These are phyloP conservation scores for Cladorrhinum sp. DNA, from an alignment of 2,329 filamentous ascomycete genomes.

Conservation along the genomic window DNA sequence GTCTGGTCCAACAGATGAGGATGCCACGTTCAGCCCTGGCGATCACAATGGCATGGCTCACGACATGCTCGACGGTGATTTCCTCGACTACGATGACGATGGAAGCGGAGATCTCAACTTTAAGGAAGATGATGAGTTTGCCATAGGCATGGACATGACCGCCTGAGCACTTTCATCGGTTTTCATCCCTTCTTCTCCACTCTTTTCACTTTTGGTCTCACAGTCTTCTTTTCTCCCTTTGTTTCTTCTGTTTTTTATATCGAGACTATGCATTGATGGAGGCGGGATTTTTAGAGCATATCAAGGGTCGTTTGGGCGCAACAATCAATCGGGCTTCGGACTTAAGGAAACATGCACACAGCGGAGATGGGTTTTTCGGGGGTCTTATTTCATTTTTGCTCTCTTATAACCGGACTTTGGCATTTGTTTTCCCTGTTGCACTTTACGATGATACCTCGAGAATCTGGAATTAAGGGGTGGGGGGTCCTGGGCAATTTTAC, in stretches of 20 bases:
- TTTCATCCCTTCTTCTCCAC: slow-evolving; percentile 18
- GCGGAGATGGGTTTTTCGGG: slow-evolving; percentile 1
- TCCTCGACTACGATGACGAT: slow-evolving; percentile 70
- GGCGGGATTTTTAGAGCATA: slow-evolving; percentile 19
- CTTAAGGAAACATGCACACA: not conserved
- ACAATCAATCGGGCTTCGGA: not conserved
- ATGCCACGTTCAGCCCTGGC: slow-evolving; percentile 52
- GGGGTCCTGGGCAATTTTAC: not conserved
- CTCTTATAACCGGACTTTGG: slow-evolving; percentile 16
- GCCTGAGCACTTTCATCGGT: not conserved
- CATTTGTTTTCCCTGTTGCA: slow-evolving; percentile 2
- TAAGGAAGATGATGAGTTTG: slow-evolving; percentile 93
- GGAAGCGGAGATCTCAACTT: slow-evolving; percentile 72
- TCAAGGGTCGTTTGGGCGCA: slow-evolving; percentile 20
- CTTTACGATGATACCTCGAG: slow-evolving; percentile 23
- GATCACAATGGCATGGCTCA: slow-evolving; percentile 40
- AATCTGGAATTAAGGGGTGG: slow-evolving; percentile 6
- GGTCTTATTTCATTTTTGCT: not conserved
- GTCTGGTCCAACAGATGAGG: slow-evolving; percentile 40
- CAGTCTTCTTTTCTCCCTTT: slow-evolving; percentile 6
- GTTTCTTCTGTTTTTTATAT: slow-evolving; percentile 16
- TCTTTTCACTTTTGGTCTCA: slow-evolving; percentile 18
- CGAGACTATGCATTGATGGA: not conserved
- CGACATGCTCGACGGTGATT: slow-evolving; percentile 53
- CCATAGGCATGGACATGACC: slow-evolving; percentile 63